Base-by-base conservation (phyloP, 2,329 filamentous ascomycete genomes). In the Septoria linicola region DNA sequence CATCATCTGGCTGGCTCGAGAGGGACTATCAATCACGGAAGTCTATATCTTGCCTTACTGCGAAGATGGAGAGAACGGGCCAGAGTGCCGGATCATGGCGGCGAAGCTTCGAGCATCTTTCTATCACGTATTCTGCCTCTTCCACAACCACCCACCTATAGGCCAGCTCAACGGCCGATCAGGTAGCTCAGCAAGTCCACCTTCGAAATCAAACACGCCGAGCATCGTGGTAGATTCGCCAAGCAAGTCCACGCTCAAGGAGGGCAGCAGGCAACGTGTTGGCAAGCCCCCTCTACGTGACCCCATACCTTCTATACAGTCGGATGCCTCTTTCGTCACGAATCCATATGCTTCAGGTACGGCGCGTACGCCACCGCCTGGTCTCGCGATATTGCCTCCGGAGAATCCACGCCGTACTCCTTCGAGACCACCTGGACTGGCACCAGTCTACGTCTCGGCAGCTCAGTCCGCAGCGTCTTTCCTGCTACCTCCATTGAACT, bases 81-180 rank as follows among this genome's bases (percentile, higher is more conserved):
- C 71, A 13, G 91, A 95, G 69, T 82, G 96, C 51, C 91, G 90
- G 65, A 91, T 97, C 37, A 79, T 99, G 57, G 85, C 88, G 16
- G 89, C 89, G 68, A 99, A 97, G 71, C 79, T 99, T 11, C 85
- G 89, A 54, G 93, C 93, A 13, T 95, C 89, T 16, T 95, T 97
- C 68, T 93, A 95, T 63, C 92, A 99, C 73, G 89, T 99, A 59
- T 96, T 96, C 69, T 93, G 95, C 47, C 80, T 97, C 10, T 97
- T 96, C 67, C 89, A 96, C 74, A 96, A 96, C 71, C 83, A 89
- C 46, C 92, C 92, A 0, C 79, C 86, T 0, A 81, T 96, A 50
- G 85, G 84, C 37, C 75, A 78, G 30, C 55, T 67, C 27, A 78
- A 82, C 32, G 54, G 60, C 13, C 54, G 62, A 4, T 63, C 66